Evolutionary conservation across 2,329 filamentous ascomycete species (phyloP).

Genomic region (Aspergillus oerlinghausenensis): DNA sequence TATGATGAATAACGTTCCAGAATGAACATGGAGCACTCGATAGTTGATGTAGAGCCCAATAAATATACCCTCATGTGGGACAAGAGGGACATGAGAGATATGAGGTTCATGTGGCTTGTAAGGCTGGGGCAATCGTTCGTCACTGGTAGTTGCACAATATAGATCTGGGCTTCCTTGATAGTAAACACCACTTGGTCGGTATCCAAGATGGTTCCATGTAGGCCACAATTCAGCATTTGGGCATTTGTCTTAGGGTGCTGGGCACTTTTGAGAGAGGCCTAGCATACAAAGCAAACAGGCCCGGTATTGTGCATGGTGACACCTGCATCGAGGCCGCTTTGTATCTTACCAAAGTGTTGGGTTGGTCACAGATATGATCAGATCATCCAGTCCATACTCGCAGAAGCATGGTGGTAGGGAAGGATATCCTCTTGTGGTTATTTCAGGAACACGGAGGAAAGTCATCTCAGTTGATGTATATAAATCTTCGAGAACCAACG

Average conservation of each 20-base stretch:
- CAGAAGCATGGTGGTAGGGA: too few relatives aligned
- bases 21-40: too few relatives aligned
- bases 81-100: too few relatives aligned
- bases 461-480: not conserved
- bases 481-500: not conserved
- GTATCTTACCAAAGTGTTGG: not conserved
- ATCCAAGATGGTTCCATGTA: slow-evolving; percentile 1
- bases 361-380: not conserved
- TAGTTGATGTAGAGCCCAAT: too few relatives aligned
- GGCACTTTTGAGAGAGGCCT: not conserved
- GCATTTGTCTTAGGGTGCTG: not conserved
- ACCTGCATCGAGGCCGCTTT: not conserved
- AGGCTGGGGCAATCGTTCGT: not conserved
- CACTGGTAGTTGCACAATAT: not conserved
- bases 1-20: too few relatives aligned
- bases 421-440: too few relatives aligned
- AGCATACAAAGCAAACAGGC: too few relatives aligned
- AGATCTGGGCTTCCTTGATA: slow-evolving; percentile 1
- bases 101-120: not conserved
- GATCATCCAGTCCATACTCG: not conserved
- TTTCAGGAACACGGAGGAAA: too few relatives aligned
- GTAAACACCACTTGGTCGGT: not conserved
- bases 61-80: too few relatives aligned
- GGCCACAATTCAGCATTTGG: not conserved
- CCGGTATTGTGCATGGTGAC: not conserved